Base-by-base conservation (phyloP, 2,329 filamentous ascomycete genomes). In the Botrytis deweyae region DNA sequence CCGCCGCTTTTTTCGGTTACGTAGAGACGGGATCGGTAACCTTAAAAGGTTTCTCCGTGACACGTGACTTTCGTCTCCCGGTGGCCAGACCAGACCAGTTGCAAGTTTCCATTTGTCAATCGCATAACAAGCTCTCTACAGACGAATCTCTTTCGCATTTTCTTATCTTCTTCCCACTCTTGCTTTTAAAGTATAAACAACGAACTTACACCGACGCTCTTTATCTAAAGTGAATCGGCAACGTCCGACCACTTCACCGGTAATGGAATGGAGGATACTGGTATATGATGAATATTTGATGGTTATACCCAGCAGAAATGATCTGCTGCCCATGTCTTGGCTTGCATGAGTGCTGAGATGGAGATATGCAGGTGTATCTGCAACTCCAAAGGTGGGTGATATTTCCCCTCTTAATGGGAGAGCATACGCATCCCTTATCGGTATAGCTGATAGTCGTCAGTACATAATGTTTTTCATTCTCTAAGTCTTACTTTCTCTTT, bases 131-230 rank as follows among this genome's bases (percentile, higher is more conserved):
- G 38, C n/a, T 64, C 52, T 55, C 25, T 55, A 58, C n/a, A 66
- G 29, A 36, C 29, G 33, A 49, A 49, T 33, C 20, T 46, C 42
- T 38, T 67, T 18, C 46, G 40, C 46, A 7, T 22, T 25, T 55
- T 67, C 65, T 55, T 68, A 68, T 68, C 65, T 68, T 29, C 46
- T 68, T 55, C 36, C 65, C 65, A 68, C 65, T 29, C 40, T 46
- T 68, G 49, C 46, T 14, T 20, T 36, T 12, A 22, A 55, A 20
- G 46, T 29, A 20, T 55, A 55, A 55, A n/a, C 12, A 2, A 7
- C 12, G 9, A 55, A n/a, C 38, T 52, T 55, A n/a, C 42, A 40
- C 33, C 22, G 22, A 25, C 38, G 65, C 55, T 38, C 64, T 67
- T 52, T 38, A 52, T 67, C 44, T 38, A 29, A 38, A 38, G 8